Base-by-base conservation (phyloP, 139 green algal genomes). In the Chlorella sp. region DNA sequence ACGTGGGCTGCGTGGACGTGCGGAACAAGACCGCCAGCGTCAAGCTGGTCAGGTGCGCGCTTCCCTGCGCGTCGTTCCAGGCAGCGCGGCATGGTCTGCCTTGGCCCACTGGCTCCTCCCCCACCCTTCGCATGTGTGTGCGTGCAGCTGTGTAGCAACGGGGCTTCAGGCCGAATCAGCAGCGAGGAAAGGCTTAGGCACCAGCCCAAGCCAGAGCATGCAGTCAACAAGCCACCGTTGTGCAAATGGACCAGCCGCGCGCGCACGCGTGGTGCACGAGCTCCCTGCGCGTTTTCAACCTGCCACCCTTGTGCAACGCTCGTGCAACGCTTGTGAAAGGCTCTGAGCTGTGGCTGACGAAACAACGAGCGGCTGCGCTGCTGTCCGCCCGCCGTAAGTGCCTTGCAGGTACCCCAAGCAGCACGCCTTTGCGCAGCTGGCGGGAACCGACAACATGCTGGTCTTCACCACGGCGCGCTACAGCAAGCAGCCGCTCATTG, bases 401-500 rank as follows among this genome's bases (percentile, higher is more conserved):
- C 29, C 61, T 67, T 67, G 61, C 83, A 92, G 77, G 29, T 99
- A 93, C 70, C 83, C 88, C 22, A 73, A 71, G 2, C 50, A 60
- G 20, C 94, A 98, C 67, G 80, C 95, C 2, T 98, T 99, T 83
- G 90, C 90, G 0, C 75, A 89, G 60, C 87, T 99, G 31, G 74
- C 36, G 1, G 93, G 93, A 30, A 90, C 77, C 0, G 95, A 98
- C 77, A 98, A 98, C 85, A 91, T 97, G 49, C 3, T 98, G 6
- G 77, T 85, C 6, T 97, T 97, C 83, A 88, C 76, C 0, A 97
- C 92, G 0, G 35, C 79, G 72, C 80, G 91, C 5, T 96, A 94
- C 73, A 42, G 36, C 17, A 60, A 91, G 88, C 62, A 61, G 35
- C 86, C 92, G 4, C 82, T 98, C 24, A 90, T 95, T 33, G 87